Evolutionary conservation across 495 filamentous ascomycete species (phyloP).

Genomic region (Penicillium fimorum): DNA sequence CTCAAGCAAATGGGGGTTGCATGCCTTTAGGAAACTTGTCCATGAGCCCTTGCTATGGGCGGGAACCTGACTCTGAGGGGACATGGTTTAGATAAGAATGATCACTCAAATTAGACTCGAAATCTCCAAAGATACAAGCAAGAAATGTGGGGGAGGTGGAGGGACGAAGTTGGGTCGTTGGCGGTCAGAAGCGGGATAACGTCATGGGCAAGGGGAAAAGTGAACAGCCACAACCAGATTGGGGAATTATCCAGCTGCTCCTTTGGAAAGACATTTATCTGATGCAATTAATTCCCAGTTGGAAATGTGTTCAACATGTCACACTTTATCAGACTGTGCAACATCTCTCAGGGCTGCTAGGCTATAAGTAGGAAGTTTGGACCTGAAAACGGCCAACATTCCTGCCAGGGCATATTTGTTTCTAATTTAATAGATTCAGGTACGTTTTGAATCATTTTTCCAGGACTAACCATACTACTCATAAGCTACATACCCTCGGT

Average conservation of each 20-base stretch:
- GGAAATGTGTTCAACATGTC: too few species aligned
- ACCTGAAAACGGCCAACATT: too few species aligned
- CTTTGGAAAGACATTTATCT: background rate
- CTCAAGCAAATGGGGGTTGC: conserved; percentile 3
- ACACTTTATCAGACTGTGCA: too few species aligned
- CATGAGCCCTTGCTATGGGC: conserved; percentile 50
- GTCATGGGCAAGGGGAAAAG: conserved; percentile 20
- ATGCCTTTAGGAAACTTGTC: conserved; percentile 55
- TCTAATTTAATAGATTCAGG: background rate
- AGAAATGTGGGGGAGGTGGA: conserved; percentile 5
- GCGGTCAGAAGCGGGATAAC: conserved; percentile 28
- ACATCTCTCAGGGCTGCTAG: too few species aligned
- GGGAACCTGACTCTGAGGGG: conserved; percentile 36
- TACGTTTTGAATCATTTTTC: background rate
- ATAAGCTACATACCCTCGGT: background rate
- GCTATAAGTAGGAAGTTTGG: too few species aligned
- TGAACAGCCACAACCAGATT: conserved; percentile 15
- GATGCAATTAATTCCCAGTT: too few species aligned
- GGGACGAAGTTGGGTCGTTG: conserved; percentile 11
- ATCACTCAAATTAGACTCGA: background rate
- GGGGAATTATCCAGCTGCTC: background rate
- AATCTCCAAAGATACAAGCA: conserved; percentile 8
- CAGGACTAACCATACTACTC: background rate
- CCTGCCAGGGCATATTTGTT: too few species aligned
- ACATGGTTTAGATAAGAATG: conserved; percentile 24